A percentile compares a stretch with the other conserved stretches of the same genome.
These are phyloP conservation scores for Blastobotrys parvus DNA, from an alignment of 805 yeast species.

Conservation along the genomic window DNA sequence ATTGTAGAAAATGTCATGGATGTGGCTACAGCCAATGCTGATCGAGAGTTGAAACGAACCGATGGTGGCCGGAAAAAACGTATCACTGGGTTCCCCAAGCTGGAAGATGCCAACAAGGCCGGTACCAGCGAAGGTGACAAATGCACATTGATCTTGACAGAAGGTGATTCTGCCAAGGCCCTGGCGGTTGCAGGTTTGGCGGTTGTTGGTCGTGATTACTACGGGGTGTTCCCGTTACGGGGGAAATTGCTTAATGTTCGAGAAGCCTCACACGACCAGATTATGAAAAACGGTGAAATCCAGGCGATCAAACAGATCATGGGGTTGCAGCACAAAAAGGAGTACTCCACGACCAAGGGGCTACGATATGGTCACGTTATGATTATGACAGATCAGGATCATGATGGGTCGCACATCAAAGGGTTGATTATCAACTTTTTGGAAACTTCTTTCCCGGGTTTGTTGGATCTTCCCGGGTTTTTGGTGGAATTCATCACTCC, in stretches of 20 bases:
- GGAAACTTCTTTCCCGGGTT: constrained; percentile 90
- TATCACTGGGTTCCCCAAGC: constrained; percentile 79
- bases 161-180: constrained; percentile 93
- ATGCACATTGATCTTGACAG: constrained; percentile 89
- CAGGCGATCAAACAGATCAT: constrained; percentile 92
- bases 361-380: constrained; percentile 92
- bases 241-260: constrained; percentile 94
- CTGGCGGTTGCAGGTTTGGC: constrained; percentile 89
- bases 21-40: constrained; percentile 83
- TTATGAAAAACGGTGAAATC: constrained; percentile 86
- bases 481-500: constrained; percentile 93
- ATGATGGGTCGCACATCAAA: constrained; percentile 96
- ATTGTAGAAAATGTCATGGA: constrained; percentile 59
- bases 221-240: constrained; percentile 91
- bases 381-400: constrained; percentile 99
- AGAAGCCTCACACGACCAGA: constrained; percentile 95
- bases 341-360: constrained; percentile 61
- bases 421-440: constrained; percentile 90
- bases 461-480: constrained; percentile 84
- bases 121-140: constrained; percentile 89
- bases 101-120: constrained; percentile 93
- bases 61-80: constrained; percentile 81
- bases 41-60: constrained; percentile 73
- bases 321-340: constrained; percentile 89
- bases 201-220: constrained; percentile 90